These are phyloP conservation scores for Citrullus colocynthis DNA, from an alignment of 306 rosid genomes.

Conservation along the genomic window DNA sequence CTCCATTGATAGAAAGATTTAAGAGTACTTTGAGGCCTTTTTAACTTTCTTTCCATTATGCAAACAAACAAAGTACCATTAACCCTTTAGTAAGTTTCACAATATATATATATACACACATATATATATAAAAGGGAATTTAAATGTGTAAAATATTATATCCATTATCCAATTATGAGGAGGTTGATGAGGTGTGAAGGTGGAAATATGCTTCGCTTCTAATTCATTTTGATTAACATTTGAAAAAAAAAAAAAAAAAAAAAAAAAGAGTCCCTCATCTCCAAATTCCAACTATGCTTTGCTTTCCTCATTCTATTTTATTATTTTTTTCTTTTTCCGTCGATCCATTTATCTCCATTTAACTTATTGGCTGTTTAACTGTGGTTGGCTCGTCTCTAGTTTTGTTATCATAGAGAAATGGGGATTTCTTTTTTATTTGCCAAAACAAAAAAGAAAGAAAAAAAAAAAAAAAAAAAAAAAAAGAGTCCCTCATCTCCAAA, in stretches of 20 bases:
- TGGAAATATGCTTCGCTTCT: background rate
- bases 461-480: too few relatives aligned
- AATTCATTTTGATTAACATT: constrained; percentile 1
- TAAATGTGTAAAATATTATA: background rate
- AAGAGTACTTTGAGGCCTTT: background rate
- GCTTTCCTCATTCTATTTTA: too few relatives aligned
- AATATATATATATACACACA: background rate
- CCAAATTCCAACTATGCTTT: background rate
- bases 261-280: background rate
- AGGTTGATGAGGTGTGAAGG: background rate
- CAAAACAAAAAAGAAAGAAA: too few relatives aligned
- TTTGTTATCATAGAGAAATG: background rate
- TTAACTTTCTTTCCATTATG: background rate
- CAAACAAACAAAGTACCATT: background rate
- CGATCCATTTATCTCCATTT: background rate
- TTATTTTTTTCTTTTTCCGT: background rate
- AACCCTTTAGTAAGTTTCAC: background rate
- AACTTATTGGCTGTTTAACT: background rate
- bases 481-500: background rate
- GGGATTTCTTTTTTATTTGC: background rate
- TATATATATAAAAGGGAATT: background rate
- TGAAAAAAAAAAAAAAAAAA: too few relatives aligned
- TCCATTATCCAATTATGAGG: background rate
- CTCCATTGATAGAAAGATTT: background rate
- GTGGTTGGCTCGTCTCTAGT: background rate